Base-by-base conservation (phyloP, 2,329 filamentous ascomycete species). In the Furcasterigmium sp. region DNA sequence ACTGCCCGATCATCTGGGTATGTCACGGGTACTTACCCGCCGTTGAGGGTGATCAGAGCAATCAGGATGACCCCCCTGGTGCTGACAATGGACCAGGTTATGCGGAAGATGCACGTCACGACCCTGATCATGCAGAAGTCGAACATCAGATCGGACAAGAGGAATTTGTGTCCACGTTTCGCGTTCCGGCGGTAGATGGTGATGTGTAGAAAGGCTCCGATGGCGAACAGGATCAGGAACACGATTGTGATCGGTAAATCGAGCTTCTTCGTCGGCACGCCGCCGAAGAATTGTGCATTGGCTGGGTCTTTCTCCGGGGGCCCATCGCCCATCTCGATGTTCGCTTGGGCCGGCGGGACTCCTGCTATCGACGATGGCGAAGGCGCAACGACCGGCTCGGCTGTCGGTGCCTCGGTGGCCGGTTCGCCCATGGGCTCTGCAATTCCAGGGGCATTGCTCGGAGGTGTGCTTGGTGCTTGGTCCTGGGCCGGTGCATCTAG, bases 101-200 rank as follows among this genome's bases (percentile, higher is more conserved):
- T 63, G 10, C 65, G 57, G 41, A 68, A 56, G 14, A 56, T 48
- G 38, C 63, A 60, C 2, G 62, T 63, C 3, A 56, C 42, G 19
- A 57, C 54, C 2, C 65, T 52, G 2, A 63, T 54, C 55, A 65
- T 57, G 43, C 57, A 64, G 32, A 69, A 63, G 20, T 61, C 62
- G 42, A 66, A 64, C 15, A 67, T 45, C 9, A 60, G 48, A 34
- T 52, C 55, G 3, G 63, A 66, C 2, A 67, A 50, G 21, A 64
- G 39, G 42, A 68, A 68, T 47, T 66, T 68, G 51, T 67, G 64
- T 2, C 56, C 54, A 3, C 58, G 51, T 37, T 58, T 59, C 2
- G 47, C 42, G 46, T 68, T 68, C 2, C 46, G 34, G 14, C 44
- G 44, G 45, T 51, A 56, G 25, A 54, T 53, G 40, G 37, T 50